Evolutionary conservation across 768 basidiomycete species (phyloP).

Genomic region (Gymnopilus junonius): DNA sequence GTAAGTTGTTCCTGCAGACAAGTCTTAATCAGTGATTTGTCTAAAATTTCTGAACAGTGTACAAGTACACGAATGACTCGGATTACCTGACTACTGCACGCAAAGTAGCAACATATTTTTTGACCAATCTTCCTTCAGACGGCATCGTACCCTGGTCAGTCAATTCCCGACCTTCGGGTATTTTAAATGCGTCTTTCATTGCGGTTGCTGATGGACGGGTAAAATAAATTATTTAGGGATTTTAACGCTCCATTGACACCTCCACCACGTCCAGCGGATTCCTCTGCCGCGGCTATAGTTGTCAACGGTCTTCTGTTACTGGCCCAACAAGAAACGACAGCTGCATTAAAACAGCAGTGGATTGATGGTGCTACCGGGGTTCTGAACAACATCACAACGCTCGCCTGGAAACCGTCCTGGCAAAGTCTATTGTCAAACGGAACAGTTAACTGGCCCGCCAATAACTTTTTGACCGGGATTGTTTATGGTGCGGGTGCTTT

Average conservation of each 20-base stretch:
- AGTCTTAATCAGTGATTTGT: neutral
- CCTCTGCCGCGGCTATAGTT: conserved; percentile 69
- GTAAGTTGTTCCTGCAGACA: conserved; percentile 39
- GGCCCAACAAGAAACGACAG: conserved; percentile 44
- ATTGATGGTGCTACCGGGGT: conserved; percentile 55
- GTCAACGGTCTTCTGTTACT: conserved; percentile 64
- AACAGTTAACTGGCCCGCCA: conserved; percentile 61
- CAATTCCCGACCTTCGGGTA: neutral
- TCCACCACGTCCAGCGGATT: conserved; percentile 62
- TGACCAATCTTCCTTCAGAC: conserved; percentile 59
- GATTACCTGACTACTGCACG: conserved; percentile 66
- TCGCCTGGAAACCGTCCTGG: conserved; percentile 65
- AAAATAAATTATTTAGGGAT: conserved; percentile 45
- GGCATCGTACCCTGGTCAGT: conserved; percentile 72
- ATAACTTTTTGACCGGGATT: conserved; percentile 64
- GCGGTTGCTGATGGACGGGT: conserved; percentile 4
- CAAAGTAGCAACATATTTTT: conserved; percentile 61
- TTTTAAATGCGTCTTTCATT: neutral
- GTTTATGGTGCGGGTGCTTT: conserved; percentile 43
- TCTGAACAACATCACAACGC: conserved; percentile 47
- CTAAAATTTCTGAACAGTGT: conserved; percentile 47
- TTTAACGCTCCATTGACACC: conserved; percentile 69
- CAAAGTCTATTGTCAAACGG: conserved; percentile 69
- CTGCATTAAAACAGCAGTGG: conserved; percentile 42
- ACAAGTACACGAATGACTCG: conserved; percentile 50